Base-by-base conservation (phyloP, 108 stramenopile genomes). In the Nitzschia putrida region DNA sequence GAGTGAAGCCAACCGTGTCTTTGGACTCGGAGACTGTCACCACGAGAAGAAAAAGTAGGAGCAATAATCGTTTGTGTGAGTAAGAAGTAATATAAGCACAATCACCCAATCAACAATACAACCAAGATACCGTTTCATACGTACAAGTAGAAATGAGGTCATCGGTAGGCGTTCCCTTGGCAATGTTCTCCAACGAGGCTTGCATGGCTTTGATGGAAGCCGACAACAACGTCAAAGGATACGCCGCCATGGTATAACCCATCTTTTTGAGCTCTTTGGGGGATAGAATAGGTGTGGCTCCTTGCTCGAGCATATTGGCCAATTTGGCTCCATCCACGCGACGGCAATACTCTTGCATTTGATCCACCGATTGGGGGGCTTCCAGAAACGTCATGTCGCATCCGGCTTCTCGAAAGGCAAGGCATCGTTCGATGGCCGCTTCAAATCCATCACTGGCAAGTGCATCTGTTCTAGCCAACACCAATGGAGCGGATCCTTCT, bases 241-340 rank as follows among this genome's bases (percentile, higher is more conserved):
- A 98, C 13, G 97, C 97, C 14, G 96, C 97, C 82, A 98, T 92
- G 21, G 94, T 95, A 70, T 96, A 98, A 24, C 97, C 97, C 79
- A 98, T 96, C 51, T 83, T 56, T 69, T 95, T 86, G 29, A 97
- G 67, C 47, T 92, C 81, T 53, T 64, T 69, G 9, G 95, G 95
- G n/a, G 95, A 83, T 16, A 98, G 64, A 9, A 96, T 83, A 6
- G 97, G 97, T 13, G 97, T 98, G 29, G 80, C 77, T 8, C 97
- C 97, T 20, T 89, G 84, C 70, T 96, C 94, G 12, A 98, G 82
- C 96, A 97, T 97, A 69, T 98, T 98, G 18, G 96, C 96, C 26
- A 98, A 77, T 76, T 98, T 98, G 9, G 96, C 86, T 12, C 97
- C 97, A 7, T 76, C 72, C 1, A 98, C 96, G 49, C 90, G 75